phyloP scores from a whole-genome alignment of 257 asterid species.

The Przewalskia tangutica region DNA sequence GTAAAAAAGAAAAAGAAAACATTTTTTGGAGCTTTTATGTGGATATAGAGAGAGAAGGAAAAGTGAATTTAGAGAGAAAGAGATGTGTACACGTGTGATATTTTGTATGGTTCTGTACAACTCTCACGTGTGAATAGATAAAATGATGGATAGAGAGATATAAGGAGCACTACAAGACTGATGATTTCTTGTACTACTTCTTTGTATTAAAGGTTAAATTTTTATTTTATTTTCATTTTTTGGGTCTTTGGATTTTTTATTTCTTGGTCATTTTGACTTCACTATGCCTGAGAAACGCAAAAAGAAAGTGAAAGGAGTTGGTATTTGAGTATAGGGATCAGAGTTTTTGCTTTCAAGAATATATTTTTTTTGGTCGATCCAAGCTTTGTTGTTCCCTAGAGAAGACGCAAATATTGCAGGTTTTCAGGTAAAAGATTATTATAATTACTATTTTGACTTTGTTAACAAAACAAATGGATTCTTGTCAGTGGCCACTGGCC shows the following conservation, averaged over 20 bases:
- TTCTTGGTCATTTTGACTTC: constrained; percentile 1
- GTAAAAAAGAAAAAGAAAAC: constrained; percentile 10
- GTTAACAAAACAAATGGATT: constrained; percentile 2
- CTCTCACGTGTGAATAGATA: constrained; percentile 78
- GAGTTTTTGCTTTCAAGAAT: constrained; percentile 28
- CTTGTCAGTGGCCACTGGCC: neutral
- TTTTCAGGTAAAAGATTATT: constrained; percentile 29
- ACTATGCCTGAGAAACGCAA: constrained; percentile 4
- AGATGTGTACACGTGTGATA: constrained; percentile 11
- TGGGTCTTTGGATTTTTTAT: constrained; percentile 4
- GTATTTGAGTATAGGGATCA: constrained; percentile 42
- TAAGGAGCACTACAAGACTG: constrained; percentile 22
- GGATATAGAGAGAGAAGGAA: constrained; percentile 23
- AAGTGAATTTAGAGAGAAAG: neutral
- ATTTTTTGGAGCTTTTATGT: constrained; percentile 27
- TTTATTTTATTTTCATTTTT: constrained; percentile 5
- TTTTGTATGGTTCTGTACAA: constrained; percentile 12
- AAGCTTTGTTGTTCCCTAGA: constrained; percentile 38
- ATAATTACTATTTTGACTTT: constrained; percentile 13
- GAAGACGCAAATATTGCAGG: constrained; percentile 27
- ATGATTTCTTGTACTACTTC: constrained; percentile 42
- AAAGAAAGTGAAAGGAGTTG: constrained; percentile 6
- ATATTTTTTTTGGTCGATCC: constrained; percentile 27
- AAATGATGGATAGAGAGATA: constrained; percentile 35
- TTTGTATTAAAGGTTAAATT: constrained; percentile 23